Conservation (phyloP, 2,329 filamentous ascomycete genomes). For the Colletotrichum liriopes region DNA sequence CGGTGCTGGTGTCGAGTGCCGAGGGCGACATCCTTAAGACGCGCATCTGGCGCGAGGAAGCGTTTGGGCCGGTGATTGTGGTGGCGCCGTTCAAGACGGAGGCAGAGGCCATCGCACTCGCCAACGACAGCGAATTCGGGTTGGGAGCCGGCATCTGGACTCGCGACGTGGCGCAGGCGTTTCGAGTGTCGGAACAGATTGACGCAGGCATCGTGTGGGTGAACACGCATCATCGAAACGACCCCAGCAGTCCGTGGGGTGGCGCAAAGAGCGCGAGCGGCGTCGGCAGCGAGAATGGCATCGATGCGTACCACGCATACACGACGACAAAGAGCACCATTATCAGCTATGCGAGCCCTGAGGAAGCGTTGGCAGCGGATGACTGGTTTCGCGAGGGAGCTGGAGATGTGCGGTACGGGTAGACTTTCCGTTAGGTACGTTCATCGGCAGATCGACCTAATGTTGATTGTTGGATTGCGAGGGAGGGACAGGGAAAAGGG, state of each 20-base stretch:
- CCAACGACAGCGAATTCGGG: constrained; percentile 83
- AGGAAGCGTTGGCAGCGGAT: constrained; percentile 67
- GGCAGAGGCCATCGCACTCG: constrained; percentile 78
- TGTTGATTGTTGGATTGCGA: not conserved
- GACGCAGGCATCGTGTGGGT: constrained; percentile 75
- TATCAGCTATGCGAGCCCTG: constrained; percentile 75
- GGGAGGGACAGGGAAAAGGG: not conserved
- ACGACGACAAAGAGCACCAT: constrained; percentile 77
- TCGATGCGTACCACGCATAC: constrained; percentile 74
- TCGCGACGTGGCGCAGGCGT: constrained; percentile 79
- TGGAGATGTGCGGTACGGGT: constrained; percentile 74
- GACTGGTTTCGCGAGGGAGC: constrained; percentile 78
- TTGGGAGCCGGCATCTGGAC: constrained; percentile 86
- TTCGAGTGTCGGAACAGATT: constrained; percentile 80
- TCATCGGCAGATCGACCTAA: not conserved
- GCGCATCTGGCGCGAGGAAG: constrained; percentile 84
- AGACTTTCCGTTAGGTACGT: not conserved
- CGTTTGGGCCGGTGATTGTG: constrained; percentile 85
- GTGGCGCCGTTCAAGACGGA: constrained; percentile 83
- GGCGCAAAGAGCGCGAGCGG: constrained; percentile 75
- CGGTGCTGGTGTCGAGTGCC: constrained; percentile 73
- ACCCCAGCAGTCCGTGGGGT: constrained; percentile 81
- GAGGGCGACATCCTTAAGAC: constrained; percentile 76
- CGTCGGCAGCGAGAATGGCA: constrained; percentile 81
- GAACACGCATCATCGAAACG: constrained; percentile 79